A percentile compares a stretch with the other conserved stretches of the same genome.
Evolutionary conservation across 2,329 filamentous ascomycete genomes (phyloP).

Genomic region (Dactylellina drechsleri): DNA sequence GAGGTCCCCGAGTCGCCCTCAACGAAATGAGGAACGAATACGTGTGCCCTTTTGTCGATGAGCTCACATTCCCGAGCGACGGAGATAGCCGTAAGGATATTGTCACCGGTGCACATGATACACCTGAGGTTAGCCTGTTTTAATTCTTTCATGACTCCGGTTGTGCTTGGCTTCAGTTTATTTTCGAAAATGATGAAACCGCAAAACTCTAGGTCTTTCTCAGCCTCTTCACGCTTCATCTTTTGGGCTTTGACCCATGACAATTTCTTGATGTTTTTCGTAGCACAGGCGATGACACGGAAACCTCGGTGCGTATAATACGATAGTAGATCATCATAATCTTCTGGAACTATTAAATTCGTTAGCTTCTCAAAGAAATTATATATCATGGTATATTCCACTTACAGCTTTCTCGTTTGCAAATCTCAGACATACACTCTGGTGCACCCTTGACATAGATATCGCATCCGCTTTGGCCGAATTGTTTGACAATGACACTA

Average conservation of each 20-base stretch:
- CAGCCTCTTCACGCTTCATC: constrained; percentile 86
- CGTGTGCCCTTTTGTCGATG: constrained; percentile 82
- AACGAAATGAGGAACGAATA: constrained; percentile 89
- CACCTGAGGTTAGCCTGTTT: constrained; percentile 83
- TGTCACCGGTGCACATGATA: constrained; percentile 98
- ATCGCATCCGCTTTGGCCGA: constrained; percentile 83
- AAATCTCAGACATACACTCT: constrained; percentile 95
- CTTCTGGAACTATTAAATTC: constrained; percentile 72
- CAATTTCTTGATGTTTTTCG: constrained; percentile 84
- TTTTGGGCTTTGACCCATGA: constrained; percentile 96
- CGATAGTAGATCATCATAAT: constrained; percentile 88
- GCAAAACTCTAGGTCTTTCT: constrained; percentile 83
- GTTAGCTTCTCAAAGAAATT: constrained; percentile 1
- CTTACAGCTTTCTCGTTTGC: constrained; percentile 79
- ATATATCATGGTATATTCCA: constrained; percentile 53
- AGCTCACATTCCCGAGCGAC: constrained; percentile 90
- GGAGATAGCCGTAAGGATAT: constrained; percentile 95
- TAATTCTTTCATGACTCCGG: constrained; percentile 82
- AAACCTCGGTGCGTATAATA: constrained; percentile 96
- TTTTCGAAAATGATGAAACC: constrained; percentile 99
- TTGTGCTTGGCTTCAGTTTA: constrained; percentile 90
- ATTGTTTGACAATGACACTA: constrained; percentile 89
- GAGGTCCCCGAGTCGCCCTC: constrained; percentile 80
- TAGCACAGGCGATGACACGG: constrained; percentile 93
- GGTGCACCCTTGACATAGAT: constrained; percentile 97